Conservation (phyloP, 768 basidiomycete species). For the Hericium coralloides region DNA sequence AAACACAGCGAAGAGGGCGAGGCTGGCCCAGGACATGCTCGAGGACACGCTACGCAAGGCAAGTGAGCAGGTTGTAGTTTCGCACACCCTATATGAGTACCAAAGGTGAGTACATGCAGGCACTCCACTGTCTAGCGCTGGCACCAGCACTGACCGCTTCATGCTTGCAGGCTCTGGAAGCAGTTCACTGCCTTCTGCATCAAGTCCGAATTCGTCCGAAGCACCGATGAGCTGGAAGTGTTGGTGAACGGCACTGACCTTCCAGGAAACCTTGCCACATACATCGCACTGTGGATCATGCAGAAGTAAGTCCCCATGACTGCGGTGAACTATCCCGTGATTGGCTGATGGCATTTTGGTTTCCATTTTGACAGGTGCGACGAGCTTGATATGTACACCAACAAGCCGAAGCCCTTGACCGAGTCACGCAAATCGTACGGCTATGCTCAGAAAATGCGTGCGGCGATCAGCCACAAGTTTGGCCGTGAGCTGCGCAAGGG, state of each 20-base stretch:
- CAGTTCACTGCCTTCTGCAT: not conserved
- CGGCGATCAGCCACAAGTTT: slow-evolving; percentile 16
- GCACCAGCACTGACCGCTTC: too few relatives aligned
- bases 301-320: too few relatives aligned
- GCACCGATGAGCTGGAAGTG: not conserved
- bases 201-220: not conserved
- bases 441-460: slow-evolving; percentile 17
- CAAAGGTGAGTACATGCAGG: not conserved
- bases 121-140: too few relatives aligned
- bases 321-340: too few relatives aligned
- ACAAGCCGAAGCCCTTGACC: not conserved
- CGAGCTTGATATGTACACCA: slow-evolving; percentile 8
- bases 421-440: not conserved
- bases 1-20: too few relatives aligned
- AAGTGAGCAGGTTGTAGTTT: not conserved
- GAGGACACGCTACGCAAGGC: not conserved
- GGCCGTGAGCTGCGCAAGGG: slow-evolving; percentile 11
- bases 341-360: too few relatives aligned
- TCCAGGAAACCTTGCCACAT: not conserved
- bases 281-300: not conserved
- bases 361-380: too few relatives aligned
- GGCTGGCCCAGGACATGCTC: not conserved
- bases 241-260: too few relatives aligned
- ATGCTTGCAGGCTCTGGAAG: not conserved
- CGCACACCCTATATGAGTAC: not conserved